phyloP scores from a whole-genome alignment of 345 rosid genomes.

The Pistacia vera region DNA sequence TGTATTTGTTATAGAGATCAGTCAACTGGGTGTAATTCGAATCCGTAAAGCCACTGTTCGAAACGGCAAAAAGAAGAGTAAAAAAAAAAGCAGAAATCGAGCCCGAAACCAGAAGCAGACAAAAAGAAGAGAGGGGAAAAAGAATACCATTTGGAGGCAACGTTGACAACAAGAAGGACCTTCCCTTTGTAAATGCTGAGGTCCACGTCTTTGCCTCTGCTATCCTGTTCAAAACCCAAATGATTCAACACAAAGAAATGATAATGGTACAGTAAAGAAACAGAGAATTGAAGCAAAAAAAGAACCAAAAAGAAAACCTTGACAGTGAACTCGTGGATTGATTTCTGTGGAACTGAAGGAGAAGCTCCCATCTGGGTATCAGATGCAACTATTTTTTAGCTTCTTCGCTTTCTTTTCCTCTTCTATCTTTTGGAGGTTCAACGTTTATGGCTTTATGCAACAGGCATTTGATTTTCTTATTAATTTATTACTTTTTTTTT shows the following conservation, averaged over 20 bases:
- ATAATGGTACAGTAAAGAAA: neutral
- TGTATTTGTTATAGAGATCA: constrained; percentile 64
- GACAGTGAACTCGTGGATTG: constrained; percentile 73
- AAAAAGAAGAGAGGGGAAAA: neutral
- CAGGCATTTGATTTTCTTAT: too few relatives aligned
- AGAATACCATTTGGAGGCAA: constrained; percentile 87
- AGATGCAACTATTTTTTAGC: neutral
- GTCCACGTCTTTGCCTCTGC: constrained; percentile 67
- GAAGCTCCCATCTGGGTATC: constrained; percentile 63
- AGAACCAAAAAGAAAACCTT: constrained; percentile 42
- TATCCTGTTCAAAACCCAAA: constrained; percentile 47
- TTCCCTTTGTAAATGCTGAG: constrained; percentile 75
- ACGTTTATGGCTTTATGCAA: too few relatives aligned
- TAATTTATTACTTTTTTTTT: too few relatives aligned
- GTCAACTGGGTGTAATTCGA: constrained; percentile 84
- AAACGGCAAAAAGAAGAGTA: neutral
- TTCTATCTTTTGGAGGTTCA: constrained; percentile 3
- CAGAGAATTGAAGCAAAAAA: neutral
- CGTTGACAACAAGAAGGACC: constrained; percentile 83
- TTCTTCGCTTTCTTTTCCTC: constrained; percentile 2
- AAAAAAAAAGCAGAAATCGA: neutral
- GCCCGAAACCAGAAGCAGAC: neutral
- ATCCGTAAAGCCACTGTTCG: constrained; percentile 75
- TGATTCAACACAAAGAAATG: neutral
- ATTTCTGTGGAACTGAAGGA: constrained; percentile 60